Base-by-base conservation (phyloP, 176 grass and related monocot genomes). In the Triticum dicoccoides region DNA sequence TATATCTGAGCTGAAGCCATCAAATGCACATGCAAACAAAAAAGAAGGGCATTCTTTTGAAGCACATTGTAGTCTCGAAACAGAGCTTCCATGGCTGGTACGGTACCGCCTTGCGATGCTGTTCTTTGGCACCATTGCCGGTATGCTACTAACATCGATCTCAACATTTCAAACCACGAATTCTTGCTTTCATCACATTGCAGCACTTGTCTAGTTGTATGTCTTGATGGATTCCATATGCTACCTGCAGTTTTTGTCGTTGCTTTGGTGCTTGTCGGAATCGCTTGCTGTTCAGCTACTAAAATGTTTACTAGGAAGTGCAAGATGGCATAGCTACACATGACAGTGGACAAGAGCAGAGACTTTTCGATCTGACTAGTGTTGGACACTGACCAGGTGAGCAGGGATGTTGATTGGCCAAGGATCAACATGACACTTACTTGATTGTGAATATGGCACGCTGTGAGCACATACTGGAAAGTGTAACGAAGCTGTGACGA, bases 51-150 rank as follows among this genome's bases (percentile, higher is more conserved):
- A 37, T 76, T 51, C 65, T 21, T 86, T 86, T 79, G 73, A 92
- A 38, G 82, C 65, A 10, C 86, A 94, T 76, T 95, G 96, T 74
- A 87, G 64, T 71, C 90, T 82, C 0, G 96, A 98, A 87, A 86
- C 64, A 32, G 84, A 95, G 73, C 84, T 95, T 62, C 85, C 91
- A 80, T 98, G 91, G 86, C 12, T 94, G 10, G 47, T 80, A 77
- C 84, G 87, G 29, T 61, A 95, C 73, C 84, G 65, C n/a, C 88
- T 98, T 44, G 71, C 91, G 76, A 76, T 95, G 33, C 51, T 94
- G 35, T 51, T 94, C 73, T 88, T 88, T 84, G 65, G 81, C 52
- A 81, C 54, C 65, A 47, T 86, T 82, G 54, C 83, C 72, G 96
- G 93, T 98, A 98, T 81, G 81, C 30, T 59, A 64, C 45, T 80